Evolutionary conservation across 2,329 filamentous ascomycete species (phyloP).

Genomic region (Emydomyces testavorans): DNA sequence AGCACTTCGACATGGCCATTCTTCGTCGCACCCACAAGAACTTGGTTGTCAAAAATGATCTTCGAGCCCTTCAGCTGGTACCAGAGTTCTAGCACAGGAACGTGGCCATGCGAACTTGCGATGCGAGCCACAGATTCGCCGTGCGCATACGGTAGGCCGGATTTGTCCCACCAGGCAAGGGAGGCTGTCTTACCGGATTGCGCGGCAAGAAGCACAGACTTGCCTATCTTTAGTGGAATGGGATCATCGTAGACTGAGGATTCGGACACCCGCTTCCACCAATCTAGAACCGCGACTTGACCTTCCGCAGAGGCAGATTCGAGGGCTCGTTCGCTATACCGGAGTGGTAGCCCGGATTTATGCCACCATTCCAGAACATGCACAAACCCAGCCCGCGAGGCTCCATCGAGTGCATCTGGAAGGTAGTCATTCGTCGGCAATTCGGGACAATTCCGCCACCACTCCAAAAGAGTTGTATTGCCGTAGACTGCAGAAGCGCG

Average conservation of each 20-base stretch:
- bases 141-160: constrained; percentile 65
- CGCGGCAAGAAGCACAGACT: constrained; percentile 70
- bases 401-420: constrained; percentile 72
- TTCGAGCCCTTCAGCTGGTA: constrained; percentile 60
- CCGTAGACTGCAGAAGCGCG: constrained; percentile 82
- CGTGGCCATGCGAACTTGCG: constrained; percentile 73
- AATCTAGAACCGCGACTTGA: constrained; percentile 75
- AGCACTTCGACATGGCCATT: constrained; percentile 74
- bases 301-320: constrained; percentile 79
- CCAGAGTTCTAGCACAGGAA: constrained; percentile 75
- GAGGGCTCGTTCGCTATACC: constrained; percentile 76
- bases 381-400: constrained; percentile 73
- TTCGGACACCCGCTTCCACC: constrained; percentile 69
- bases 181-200: constrained; percentile 69
- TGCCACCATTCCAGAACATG: constrained; percentile 89
- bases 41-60: constrained; percentile 71
- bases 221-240: constrained; percentile 63
- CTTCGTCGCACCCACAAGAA: constrained; percentile 75
- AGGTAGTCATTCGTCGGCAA: constrained; percentile 82
- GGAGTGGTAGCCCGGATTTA: constrained; percentile 62
- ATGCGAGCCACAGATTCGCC: constrained; percentile 73
- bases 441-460: constrained; percentile 75
- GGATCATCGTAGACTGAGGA: constrained; percentile 44
- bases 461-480: constrained; percentile 71
- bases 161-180: constrained; percentile 78